Evolutionary conservation across 495 filamentous ascomycete genomes (phyloP).

Genomic region (Trypethelium eluteriae): DNA sequence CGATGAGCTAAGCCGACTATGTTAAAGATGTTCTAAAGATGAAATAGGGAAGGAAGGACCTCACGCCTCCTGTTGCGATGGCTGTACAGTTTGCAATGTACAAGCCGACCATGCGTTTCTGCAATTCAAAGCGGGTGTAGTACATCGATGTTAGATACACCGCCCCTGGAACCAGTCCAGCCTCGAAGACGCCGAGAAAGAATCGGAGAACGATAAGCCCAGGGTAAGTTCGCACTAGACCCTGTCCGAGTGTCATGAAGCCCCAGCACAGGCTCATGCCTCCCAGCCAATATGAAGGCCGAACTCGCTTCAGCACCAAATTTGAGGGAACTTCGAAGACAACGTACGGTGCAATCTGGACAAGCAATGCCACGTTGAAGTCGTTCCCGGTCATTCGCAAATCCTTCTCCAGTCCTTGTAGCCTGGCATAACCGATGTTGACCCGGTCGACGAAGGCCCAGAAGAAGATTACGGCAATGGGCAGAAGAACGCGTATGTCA

Average conservation of each 20-base stretch:
- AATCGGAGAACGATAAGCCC: constrained; percentile 52
- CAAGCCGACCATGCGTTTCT: constrained; percentile 39
- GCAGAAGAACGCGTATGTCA: constrained; percentile 29
- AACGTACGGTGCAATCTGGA: constrained; percentile 60
- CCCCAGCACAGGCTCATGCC: constrained; percentile 51
- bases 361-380: constrained; percentile 53
- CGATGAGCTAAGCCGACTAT: background rate
- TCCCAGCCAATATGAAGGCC: constrained; percentile 50
- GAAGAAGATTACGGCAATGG: constrained; percentile 39
- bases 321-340: constrained; percentile 57
- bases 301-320: constrained; percentile 55
- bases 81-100: constrained; percentile 1
- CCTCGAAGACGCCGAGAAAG: constrained; percentile 52
- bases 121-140: constrained; percentile 54
- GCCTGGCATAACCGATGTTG: constrained; percentile 47
- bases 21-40: background rate
- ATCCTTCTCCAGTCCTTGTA: constrained; percentile 52
- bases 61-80: background rate
- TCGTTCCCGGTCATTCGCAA: constrained; percentile 48
- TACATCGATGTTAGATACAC: constrained; percentile 44
- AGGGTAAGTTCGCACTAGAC: constrained; percentile 45
- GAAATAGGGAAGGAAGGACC: background rate
- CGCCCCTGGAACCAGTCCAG: constrained; percentile 48
- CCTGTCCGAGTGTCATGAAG: constrained; percentile 35
- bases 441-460: constrained; percentile 35